phyloP scores from a whole-genome alignment of 371 early-diverging fungal species.

The Cokeromyces recurvatus region DNA sequence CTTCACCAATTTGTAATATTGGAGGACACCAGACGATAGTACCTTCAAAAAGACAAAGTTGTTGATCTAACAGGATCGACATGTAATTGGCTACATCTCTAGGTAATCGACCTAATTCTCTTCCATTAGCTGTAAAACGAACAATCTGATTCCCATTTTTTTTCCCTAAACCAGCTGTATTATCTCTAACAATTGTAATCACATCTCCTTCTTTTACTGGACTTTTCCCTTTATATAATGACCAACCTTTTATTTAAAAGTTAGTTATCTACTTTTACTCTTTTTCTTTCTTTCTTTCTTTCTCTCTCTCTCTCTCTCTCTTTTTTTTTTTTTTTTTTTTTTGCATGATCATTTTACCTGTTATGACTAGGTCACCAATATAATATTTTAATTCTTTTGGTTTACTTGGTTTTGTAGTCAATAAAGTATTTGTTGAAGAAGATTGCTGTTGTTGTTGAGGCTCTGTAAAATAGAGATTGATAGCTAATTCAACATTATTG shows the following conservation, averaged over 20 bases:
- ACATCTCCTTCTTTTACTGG: constrained; percentile 29
- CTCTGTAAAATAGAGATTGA: constrained; percentile 17
- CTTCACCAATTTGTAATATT: constrained; percentile 42
- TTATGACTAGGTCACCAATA: constrained; percentile 33
- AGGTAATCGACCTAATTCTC: constrained; percentile 47
- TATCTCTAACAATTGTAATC: constrained; percentile 23
- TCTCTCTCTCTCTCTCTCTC: too few species aligned
- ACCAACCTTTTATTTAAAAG: constrained; percentile 26
- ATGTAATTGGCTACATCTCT: constrained; percentile 42
- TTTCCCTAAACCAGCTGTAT: neutral
- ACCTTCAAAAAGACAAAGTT: constrained; percentile 44
- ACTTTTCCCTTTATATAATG: constrained; percentile 20
- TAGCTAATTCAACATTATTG: constrained; percentile 17
- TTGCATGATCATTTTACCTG: too few species aligned
- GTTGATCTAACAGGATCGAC: constrained; percentile 44
- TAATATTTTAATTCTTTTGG: constrained; percentile 7
- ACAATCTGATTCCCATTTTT: constrained; percentile 46
- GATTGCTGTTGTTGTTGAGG: neutral
- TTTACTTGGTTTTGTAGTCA: neutral
- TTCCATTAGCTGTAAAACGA: constrained; percentile 34
- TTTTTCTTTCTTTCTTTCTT: too few species aligned
- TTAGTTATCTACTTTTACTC: constrained; percentile 8
- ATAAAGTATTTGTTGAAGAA: neutral
- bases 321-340: too few species aligned
- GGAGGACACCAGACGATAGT: constrained; percentile 33